phyloP scores from a whole-genome alignment of 2,329 filamentous ascomycete species.

The Arthrinium phaeospermum region DNA sequence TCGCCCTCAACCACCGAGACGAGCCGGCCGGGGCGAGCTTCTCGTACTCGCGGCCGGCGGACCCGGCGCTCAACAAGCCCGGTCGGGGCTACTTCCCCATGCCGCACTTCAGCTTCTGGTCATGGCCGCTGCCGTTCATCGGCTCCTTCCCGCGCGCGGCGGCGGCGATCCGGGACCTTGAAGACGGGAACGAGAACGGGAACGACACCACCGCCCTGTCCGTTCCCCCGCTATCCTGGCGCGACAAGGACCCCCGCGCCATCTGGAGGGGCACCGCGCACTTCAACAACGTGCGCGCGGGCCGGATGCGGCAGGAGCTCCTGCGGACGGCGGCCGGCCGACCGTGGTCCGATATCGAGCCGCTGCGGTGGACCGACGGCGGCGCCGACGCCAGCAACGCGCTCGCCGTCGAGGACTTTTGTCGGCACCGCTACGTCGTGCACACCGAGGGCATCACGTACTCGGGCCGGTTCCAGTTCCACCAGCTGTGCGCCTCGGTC shows the following conservation, averaged over 20 bases:
- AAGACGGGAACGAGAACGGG: conserved; percentile 29
- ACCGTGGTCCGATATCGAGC: conserved; percentile 55
- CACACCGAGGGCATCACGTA: conserved; percentile 62
- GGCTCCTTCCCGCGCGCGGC: conserved; percentile 49
- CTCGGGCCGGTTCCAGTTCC: conserved; percentile 56
- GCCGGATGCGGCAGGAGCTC: conserved; percentile 48
- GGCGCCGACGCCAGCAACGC: conserved; percentile 48
- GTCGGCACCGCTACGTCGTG: conserved; percentile 55
- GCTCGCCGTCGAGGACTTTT: conserved; percentile 56
- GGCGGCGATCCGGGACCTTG: conserved; percentile 43
- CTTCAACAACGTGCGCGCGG: conserved; percentile 53
- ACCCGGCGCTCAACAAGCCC: conserved; percentile 37
- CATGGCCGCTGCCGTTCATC: conserved; percentile 58
- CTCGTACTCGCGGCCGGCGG: conserved; percentile 58
- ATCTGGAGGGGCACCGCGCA: conserved; percentile 58
- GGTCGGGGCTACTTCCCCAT: conserved; percentile 51
- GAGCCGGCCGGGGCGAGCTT: conserved; percentile 50
- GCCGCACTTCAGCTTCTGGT: conserved; percentile 63
- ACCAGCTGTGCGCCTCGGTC: conserved; percentile 56
- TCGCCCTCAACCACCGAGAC: conserved; percentile 59
- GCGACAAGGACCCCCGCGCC: conserved; percentile 47
- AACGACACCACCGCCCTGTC: background rate
- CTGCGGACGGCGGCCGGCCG: conserved; percentile 40
- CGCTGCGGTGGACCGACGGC: conserved; percentile 42
- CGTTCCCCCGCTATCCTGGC: conserved; percentile 29